These are phyloP conservation scores for Eucalyptus caleyi DNA, from an alignment of 345 rosid genomes.

Conservation along the genomic window DNA sequence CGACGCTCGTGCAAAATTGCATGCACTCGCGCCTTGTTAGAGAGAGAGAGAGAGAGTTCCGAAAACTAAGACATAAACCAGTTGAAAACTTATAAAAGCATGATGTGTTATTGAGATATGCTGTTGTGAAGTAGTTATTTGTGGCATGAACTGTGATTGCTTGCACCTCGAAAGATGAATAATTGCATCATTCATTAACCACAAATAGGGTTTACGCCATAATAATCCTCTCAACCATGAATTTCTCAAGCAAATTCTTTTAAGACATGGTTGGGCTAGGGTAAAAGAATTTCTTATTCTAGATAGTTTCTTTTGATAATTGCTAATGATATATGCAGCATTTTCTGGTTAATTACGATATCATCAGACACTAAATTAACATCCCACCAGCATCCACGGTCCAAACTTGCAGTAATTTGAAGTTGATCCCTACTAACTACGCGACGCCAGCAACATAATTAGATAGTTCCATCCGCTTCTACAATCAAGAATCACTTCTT, in stretches of 20 bases:
- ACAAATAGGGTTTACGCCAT: neutral
- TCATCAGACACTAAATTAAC: no score
- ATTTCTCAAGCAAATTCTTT: neutral
- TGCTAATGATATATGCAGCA: no score
- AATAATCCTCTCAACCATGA: neutral
- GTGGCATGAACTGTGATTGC: constrained; percentile 90
- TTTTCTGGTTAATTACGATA: no score
- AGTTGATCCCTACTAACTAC: neutral
- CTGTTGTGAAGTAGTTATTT: constrained; percentile 76
- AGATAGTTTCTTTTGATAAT: no score
- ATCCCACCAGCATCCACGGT: neutral
- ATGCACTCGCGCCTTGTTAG: neutral
- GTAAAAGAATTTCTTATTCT: neutral
- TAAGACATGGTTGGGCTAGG: neutral
- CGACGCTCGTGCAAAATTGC: neutral
- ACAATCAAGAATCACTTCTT: neutral
- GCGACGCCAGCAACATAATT: neutral
- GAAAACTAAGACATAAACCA: constrained; percentile 49
- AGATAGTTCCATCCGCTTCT: neutral
- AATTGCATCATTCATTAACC: neutral
- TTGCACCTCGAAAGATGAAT: constrained; percentile 50
- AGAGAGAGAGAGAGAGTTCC: neutral
- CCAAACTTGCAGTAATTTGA: neutral
- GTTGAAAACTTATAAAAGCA: constrained; percentile 82
- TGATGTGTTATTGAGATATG: constrained; percentile 80